phyloP scores from a whole-genome alignment of 1,284 basidiomycete genomes.

The Fomitopsis schrenkii region DNA sequence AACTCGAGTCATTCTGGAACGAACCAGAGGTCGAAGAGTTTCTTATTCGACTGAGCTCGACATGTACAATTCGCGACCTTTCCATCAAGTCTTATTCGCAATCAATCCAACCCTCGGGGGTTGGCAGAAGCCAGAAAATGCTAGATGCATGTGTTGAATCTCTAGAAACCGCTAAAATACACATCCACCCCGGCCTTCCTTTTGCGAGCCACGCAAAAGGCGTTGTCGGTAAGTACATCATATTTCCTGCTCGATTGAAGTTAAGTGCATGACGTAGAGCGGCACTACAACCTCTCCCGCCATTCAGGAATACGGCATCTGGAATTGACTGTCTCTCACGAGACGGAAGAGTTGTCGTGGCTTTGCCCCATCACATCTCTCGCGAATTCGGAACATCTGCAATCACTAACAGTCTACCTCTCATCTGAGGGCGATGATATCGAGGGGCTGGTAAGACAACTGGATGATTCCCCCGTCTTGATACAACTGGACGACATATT shows the following conservation, averaged over 20 bases:
- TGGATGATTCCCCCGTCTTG: not conserved
- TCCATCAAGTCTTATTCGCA: not conserved
- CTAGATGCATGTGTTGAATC: not conserved
- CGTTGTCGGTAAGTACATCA: not conserved
- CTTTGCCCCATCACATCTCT: not conserved
- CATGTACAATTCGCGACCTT: not conserved
- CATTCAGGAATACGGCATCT: not conserved
- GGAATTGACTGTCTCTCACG: not conserved
- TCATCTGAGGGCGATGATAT: not conserved
- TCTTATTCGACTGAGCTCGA: not conserved
- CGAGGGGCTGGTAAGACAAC: not conserved
- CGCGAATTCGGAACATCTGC: not conserved
- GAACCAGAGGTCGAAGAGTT: not conserved
- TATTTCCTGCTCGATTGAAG: not conserved
- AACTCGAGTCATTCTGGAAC: not conserved
- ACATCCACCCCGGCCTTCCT: not conserved
- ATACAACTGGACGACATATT: not conserved
- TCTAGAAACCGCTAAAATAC: not conserved
- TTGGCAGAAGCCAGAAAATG: not conserved
- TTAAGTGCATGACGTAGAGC: not conserved
- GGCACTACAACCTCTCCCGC: not conserved
- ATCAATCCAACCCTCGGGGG: no score
- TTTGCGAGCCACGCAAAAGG: no score
- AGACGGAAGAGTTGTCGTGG: not conserved
- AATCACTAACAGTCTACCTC: not conserved